Conservation (phyloP, 2,329 filamentous ascomycete genomes). For the Talaromyces rugulosus region DNA sequence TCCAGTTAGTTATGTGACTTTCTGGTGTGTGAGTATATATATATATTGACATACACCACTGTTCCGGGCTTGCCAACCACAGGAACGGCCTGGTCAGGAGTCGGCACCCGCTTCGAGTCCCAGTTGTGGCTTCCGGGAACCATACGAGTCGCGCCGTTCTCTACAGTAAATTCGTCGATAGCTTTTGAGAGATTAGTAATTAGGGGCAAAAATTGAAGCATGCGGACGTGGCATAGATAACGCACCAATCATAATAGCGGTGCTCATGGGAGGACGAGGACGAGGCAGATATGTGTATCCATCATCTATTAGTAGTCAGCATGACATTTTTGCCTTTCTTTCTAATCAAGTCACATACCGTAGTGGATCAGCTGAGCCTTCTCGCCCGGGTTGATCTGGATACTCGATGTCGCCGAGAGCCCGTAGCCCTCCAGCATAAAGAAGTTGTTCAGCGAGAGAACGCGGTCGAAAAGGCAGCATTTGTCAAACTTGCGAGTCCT, state of each 20-base stretch:
- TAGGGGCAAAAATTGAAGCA: no score
- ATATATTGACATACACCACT: slow-evolving; percentile 23
- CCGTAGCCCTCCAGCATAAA: slow-evolving; percentile 38
- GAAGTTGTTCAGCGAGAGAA: slow-evolving; percentile 37
- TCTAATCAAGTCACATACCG: slow-evolving; percentile 10
- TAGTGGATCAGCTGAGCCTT: slow-evolving; percentile 35
- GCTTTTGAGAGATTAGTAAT: slow-evolving; percentile 14
- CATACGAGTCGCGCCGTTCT: slow-evolving; percentile 34
- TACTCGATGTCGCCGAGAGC: slow-evolving; percentile 34
- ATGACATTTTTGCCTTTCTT: neutral
- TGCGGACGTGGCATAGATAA: slow-evolving; percentile 11
- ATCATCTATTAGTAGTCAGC: slow-evolving; percentile 18
- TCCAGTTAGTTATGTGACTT: neutral
- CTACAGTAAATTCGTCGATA: slow-evolving; percentile 28
- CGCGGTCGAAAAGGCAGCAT: slow-evolving; percentile 29
- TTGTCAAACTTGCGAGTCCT: slow-evolving; percentile 34
- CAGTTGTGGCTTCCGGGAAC: slow-evolving; percentile 35
- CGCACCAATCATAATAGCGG: slow-evolving; percentile 30
- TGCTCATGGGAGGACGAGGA: slow-evolving; percentile 30
- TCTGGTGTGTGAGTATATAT: neutral
- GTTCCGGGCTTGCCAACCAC: slow-evolving; percentile 35
- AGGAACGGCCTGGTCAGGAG: slow-evolving; percentile 26
- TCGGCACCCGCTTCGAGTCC: slow-evolving; percentile 21
- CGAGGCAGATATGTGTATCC: slow-evolving; percentile 29
- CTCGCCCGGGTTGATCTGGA: slow-evolving; percentile 38